Evolutionary conservation across 1,139 yeast species (phyloP).

Genomic region (Suhomyces anneliseae): DNA sequence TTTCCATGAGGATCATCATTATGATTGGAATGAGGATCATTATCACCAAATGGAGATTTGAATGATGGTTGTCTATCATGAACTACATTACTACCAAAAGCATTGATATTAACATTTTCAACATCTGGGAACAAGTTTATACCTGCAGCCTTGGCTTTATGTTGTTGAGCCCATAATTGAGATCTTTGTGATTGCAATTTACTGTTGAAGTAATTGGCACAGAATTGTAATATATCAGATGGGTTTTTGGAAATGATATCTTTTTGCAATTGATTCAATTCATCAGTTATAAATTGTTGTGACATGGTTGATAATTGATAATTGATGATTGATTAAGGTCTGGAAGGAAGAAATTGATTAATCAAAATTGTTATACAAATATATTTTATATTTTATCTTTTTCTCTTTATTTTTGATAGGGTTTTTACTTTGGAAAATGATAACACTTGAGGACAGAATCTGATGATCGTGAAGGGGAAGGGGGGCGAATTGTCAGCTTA

Average conservation of each 20-base stretch:
- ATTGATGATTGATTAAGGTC: not conserved
- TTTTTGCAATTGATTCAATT: slow-evolving; percentile 61
- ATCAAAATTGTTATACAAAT: no score
- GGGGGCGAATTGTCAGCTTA: not conserved
- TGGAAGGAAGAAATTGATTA: no score
- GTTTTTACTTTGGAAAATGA: no score
- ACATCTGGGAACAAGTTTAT: slow-evolving; percentile 49
- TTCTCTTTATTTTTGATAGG: no score
- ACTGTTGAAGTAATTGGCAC: slow-evolving; percentile 67
- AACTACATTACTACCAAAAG: slow-evolving; percentile 22
- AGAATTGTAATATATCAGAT: slow-evolving; percentile 67
- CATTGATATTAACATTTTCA: slow-evolving; percentile 20
- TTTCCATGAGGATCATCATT: slow-evolving; percentile 20
- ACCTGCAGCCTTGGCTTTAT: slow-evolving; percentile 54
- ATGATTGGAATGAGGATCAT: slow-evolving; percentile 59
- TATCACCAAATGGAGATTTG: slow-evolving; percentile 64
- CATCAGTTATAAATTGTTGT: slow-evolving; percentile 30
- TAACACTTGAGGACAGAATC: no score
- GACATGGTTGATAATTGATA: slow-evolving; percentile 11
- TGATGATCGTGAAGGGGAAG: no score
- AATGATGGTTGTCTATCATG: slow-evolving; percentile 50
- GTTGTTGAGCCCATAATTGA: slow-evolving; percentile 53
- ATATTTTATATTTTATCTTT: no score
- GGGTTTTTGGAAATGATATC: slow-evolving; percentile 67
- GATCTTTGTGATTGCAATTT: slow-evolving; percentile 63